A percentile compares a stretch with the other conserved stretches of the same genome.
Conservation (phyloP, 1,284 basidiomycete species). For the Puccinia polysora region DNA sequence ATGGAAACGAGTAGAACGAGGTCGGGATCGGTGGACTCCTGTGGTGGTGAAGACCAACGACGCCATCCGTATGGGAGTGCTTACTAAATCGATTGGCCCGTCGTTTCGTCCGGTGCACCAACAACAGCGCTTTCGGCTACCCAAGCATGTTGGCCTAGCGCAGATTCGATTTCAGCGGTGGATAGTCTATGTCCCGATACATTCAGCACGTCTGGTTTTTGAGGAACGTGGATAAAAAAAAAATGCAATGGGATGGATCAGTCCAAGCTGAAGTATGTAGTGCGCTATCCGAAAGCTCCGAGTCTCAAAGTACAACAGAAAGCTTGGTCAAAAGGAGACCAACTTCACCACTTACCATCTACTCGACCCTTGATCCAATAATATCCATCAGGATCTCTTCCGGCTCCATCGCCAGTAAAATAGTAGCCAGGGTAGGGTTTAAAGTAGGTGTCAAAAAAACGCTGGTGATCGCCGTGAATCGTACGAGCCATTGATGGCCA, state of each 20-base stretch:
- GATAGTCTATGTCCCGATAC: conserved; percentile 94
- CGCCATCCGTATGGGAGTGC: background rate
- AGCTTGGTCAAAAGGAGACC: no score
- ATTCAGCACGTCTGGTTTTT: conserved; percentile 63
- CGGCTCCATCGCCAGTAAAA: conserved; percentile 95
- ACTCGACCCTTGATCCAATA: conserved; percentile 86
- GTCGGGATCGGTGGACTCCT: background rate
- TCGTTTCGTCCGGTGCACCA: conserved; percentile 79
- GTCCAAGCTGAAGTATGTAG: background rate
- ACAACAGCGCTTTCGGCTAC: conserved; percentile 95
- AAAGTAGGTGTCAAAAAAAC: conserved; percentile 93
- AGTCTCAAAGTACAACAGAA: background rate
- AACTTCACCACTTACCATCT: conserved; percentile 64
- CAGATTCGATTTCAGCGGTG: conserved; percentile 95
- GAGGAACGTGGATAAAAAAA: background rate
- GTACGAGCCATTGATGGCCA: conserved; percentile 98
- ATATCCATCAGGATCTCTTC: conserved; percentile 89
- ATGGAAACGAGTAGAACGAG: conserved; percentile 48
- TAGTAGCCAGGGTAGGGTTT: conserved; percentile 75
- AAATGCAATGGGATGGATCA: background rate
- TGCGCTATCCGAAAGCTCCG: background rate
- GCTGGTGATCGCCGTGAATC: conserved; percentile 83
- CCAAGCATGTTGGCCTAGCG: conserved; percentile 85
- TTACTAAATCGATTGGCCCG: conserved; percentile 52
- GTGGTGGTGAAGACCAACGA: background rate